phyloP scores from a whole-genome alignment of 2,329 filamentous ascomycete species.

The Aureobasidium namibiae region DNA sequence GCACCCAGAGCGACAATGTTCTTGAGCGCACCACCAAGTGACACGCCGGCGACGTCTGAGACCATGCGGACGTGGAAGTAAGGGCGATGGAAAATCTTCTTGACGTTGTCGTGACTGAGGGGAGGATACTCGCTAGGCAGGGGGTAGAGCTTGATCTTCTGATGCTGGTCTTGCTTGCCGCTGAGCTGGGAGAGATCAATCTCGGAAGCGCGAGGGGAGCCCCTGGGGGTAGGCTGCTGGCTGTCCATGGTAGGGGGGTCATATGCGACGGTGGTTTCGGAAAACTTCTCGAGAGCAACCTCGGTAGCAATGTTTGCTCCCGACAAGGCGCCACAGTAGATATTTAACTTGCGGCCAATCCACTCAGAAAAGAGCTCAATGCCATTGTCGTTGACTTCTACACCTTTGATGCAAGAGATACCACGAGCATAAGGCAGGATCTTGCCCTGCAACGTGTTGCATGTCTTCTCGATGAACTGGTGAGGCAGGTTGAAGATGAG shows the following conservation, averaged over 20 bases:
- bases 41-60: constrained; percentile 91
- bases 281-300: constrained; percentile 92
- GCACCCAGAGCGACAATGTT: constrained; percentile 93
- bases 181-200: constrained; percentile 20
- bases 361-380: constrained; percentile 89
- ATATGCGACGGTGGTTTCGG: constrained; percentile 93
- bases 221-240: constrained; percentile 57
- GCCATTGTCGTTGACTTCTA: constrained; percentile 80
- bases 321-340: constrained; percentile 92
- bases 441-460: constrained; percentile 74
- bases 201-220: constrained; percentile 43
- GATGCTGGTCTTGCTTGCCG: constrained; percentile 47
- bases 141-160: constrained; percentile 62
- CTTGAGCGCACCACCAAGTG: constrained; percentile 88
- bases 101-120: constrained; percentile 75
- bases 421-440: constrained; percentile 87
- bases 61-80: constrained; percentile 98
- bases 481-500: constrained; percentile 95
- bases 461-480: constrained; percentile 86
- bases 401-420: constrained; percentile 97
- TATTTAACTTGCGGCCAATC: constrained; percentile 82
- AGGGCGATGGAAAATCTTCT: constrained; percentile 82
- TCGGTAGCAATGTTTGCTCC: constrained; percentile 95
- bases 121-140: constrained; percentile 77
- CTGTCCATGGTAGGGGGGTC: constrained; percentile 87